Conservation (phyloP, 1,284 basidiomycete species). For the Pascua guehoae region DNA sequence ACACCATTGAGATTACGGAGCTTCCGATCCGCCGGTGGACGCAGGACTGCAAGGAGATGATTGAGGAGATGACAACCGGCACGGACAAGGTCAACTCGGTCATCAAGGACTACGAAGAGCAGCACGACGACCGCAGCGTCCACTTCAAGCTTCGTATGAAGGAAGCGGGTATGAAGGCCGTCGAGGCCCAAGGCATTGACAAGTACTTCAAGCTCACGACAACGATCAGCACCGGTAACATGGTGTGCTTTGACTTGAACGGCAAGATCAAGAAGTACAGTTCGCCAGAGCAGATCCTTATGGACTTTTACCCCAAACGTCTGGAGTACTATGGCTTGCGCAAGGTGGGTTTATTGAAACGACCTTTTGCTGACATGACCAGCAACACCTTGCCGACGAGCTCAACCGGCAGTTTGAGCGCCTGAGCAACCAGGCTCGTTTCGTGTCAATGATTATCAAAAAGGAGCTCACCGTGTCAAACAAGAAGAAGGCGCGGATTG, state of each 20-base stretch:
- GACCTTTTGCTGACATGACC: no score
- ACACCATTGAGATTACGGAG: constrained; percentile 91
- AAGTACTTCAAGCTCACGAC: constrained; percentile 88
- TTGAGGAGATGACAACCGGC: constrained; percentile 64
- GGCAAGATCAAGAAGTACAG: constrained; percentile 95
- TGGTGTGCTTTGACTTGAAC: constrained; percentile 97
- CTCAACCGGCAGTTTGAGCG: constrained; percentile 79
- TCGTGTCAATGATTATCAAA: constrained; percentile 92
- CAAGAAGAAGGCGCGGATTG: constrained; percentile 83
- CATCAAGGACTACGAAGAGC: constrained; percentile 87
- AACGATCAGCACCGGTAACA: constrained; percentile 86
- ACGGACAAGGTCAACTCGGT: constrained; percentile 61
- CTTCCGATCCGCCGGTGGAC: constrained; percentile 96
- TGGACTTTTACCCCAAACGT: constrained; percentile 88
- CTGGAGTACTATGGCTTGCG: constrained; percentile 89
- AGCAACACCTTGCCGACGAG: constrained; percentile 80
- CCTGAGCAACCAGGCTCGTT: constrained; percentile 91
- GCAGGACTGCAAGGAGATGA: constrained; percentile 80
- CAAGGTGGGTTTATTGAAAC: constrained; percentile 52
- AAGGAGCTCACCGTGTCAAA: constrained; percentile 86
- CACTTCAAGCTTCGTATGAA: constrained; percentile 82
- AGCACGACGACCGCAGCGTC: constrained; percentile 88
- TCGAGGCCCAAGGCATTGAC: constrained; percentile 79
- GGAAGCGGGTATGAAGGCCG: constrained; percentile 76
- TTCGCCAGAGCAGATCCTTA: constrained; percentile 84